phyloP scores from a whole-genome alignment of 257 asterid genomes.

The Paraleonurus japonicus region DNA sequence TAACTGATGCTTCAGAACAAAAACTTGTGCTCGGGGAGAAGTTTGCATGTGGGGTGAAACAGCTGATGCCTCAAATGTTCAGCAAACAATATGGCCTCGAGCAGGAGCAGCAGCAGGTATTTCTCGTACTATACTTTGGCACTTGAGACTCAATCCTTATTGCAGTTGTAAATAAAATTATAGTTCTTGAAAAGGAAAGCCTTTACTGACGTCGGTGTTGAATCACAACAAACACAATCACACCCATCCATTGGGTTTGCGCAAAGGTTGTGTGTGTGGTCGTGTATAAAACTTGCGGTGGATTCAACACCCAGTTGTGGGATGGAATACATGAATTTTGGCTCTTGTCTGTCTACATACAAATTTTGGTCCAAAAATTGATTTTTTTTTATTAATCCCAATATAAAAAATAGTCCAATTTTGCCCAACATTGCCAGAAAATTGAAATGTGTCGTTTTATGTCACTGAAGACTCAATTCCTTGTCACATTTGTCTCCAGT shows the following conservation, averaged over 20 bases:
- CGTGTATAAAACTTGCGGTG: not conserved
- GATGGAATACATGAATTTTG: not conserved
- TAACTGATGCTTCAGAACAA: slow-evolving; percentile 57
- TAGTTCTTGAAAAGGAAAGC: not conserved
- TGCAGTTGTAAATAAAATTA: not conserved
- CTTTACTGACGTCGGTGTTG: not conserved
- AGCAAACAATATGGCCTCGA: slow-evolving; percentile 97
- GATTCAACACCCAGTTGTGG: not conserved
- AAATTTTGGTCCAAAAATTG: too few species aligned
- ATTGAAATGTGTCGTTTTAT: too few species aligned
- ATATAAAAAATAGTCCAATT: too few species aligned
- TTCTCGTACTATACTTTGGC: slow-evolving; percentile 5
- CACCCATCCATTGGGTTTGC: not conserved
- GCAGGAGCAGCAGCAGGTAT: slow-evolving; percentile 98
- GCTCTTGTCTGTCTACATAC: too few species aligned
- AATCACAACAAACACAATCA: not conserved
- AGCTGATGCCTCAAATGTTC: slow-evolving; percentile 83
- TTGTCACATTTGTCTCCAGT: slow-evolving; percentile 3
- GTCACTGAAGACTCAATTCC: too few species aligned
- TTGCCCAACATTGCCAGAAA: too few species aligned
- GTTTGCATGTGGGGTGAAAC: slow-evolving; percentile 96
- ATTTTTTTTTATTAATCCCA: too few species aligned
- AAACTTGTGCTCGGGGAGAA: slow-evolving; percentile 91
- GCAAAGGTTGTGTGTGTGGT: not conserved
- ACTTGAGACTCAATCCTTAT: slow-evolving; percentile 4